A percentile compares a stretch with the other conserved stretches of the same genome.
Conservation (phyloP, 2,329 filamentous ascomycete genomes). For the Sporothrix pseudoabietina region DNA sequence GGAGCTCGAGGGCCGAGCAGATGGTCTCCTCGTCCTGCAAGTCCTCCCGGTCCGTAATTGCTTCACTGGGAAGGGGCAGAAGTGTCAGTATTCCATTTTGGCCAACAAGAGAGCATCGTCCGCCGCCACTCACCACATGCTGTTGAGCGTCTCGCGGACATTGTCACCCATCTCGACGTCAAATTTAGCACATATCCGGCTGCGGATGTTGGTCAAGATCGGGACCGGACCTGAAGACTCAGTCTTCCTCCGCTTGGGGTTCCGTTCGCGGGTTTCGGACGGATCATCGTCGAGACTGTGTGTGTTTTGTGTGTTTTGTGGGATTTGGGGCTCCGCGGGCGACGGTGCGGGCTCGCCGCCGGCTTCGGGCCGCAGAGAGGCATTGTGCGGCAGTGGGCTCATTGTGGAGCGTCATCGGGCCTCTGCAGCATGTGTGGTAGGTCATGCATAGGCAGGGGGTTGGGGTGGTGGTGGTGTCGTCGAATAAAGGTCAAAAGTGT, state of each 20-base stretch:
- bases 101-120: background rate
- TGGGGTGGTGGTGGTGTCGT: background rate
- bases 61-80: background rate
- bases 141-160: slow-evolving; percentile 21
- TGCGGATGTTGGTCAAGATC: slow-evolving; percentile 9
- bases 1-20: slow-evolving; percentile 21
- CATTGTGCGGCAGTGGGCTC: slow-evolving; percentile 29
- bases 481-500: background rate
- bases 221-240: slow-evolving; percentile 11
- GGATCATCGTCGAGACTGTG: slow-evolving; percentile 27
- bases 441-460: background rate
- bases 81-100: background rate
- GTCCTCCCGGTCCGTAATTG: background rate
- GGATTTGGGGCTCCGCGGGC: slow-evolving; percentile 13
- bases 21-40: slow-evolving; percentile 15
- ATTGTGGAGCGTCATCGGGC: slow-evolving; percentile 28
- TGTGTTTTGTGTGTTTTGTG: slow-evolving; percentile 7
- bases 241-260: slow-evolving; percentile 31
- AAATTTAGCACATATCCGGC: slow-evolving; percentile 26
- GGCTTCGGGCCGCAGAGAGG: slow-evolving; percentile 17
- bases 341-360: slow-evolving; percentile 20
- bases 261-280: slow-evolving; percentile 25
- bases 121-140: slow-evolving; percentile 28
- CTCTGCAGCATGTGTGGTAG: background rate
- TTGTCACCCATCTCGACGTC: slow-evolving; percentile 17